Evolutionary conservation across 352 stramenopile species (phyloP).

Genomic region (Bremia lactucae): DNA sequence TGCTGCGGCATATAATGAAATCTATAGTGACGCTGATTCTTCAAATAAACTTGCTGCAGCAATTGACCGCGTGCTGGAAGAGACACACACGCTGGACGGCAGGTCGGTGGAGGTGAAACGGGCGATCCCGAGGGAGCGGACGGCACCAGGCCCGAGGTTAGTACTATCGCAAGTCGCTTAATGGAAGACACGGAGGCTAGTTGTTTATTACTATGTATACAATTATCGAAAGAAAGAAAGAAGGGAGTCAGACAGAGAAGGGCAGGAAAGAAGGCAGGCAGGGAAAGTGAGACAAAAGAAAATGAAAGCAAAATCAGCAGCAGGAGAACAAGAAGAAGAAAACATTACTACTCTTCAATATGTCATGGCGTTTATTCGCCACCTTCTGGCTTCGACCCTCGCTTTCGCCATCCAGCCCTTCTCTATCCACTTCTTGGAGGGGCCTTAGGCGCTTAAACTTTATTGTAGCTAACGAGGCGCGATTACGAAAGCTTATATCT

Average conservation of each 20-base stretch:
- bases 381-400: slow-evolving; percentile 18
- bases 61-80: slow-evolving; percentile 72
- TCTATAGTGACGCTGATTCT: slow-evolving; percentile 1
- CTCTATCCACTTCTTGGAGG: slow-evolving; percentile 16
- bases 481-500: slow-evolving; percentile 5
- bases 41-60: slow-evolving; percentile 20
- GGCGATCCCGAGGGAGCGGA: slow-evolving; percentile 82
- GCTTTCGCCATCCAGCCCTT: slow-evolving; percentile 26
- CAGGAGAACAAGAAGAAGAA: slow-evolving; percentile 16
- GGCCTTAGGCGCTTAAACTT: slow-evolving; percentile 17
- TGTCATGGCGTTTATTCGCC: slow-evolving; percentile 22
- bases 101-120: slow-evolving; percentile 88
- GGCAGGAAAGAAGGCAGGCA: slow-evolving; percentile 17
- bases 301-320: slow-evolving; percentile 17
- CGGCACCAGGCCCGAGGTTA: slow-evolving; percentile 59
- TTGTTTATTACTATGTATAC: slow-evolving; percentile 19
- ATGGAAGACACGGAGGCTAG: slow-evolving; percentile 9
- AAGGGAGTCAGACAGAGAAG: slow-evolving; percentile 21
- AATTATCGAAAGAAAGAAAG: slow-evolving; percentile 18
- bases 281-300: slow-evolving; percentile 13
- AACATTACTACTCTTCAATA: slow-evolving; percentile 28
- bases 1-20: slow-evolving; percentile 4
- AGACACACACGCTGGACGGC: slow-evolving; percentile 85
- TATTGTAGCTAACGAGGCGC: slow-evolving; percentile 6
- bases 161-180: slow-evolving; percentile 21